Conservation (phyloP, 169 alveolate genomes). For the Eimeria falciformis region DNA sequence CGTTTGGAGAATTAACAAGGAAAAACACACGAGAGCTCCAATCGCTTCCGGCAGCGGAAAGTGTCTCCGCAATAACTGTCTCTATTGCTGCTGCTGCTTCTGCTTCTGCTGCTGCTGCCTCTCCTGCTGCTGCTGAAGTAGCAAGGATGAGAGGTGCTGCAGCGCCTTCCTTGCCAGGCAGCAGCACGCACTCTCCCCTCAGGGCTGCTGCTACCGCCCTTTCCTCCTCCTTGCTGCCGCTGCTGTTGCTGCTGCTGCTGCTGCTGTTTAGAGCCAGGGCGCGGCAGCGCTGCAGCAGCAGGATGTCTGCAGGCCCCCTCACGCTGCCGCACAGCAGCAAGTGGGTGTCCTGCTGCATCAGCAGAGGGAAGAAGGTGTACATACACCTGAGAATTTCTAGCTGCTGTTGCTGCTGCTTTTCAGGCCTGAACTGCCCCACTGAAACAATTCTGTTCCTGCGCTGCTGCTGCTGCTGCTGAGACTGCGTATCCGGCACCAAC, state of each 20-base stretch:
- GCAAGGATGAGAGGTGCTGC: neutral
- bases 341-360: neutral
- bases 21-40: conserved; percentile 8
- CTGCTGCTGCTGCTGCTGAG: conserved; percentile 41
- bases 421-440: conserved; percentile 32
- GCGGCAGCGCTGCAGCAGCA: neutral
- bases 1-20: neutral
- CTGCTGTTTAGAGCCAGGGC: neutral
- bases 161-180: neutral
- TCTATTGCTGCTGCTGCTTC: neutral
- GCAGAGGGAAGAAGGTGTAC: conserved; percentile 51
- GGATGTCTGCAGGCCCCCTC: neutral
- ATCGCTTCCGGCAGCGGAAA: neutral
- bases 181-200: conserved; percentile 16
- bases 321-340: conserved; percentile 3
- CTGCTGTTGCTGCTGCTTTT: conserved; percentile 47
- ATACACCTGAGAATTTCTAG: conserved; percentile 18
- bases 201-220: neutral
- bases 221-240: neutral
- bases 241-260: neutral
- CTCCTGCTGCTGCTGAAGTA: neutral
- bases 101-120: conserved; percentile 13
- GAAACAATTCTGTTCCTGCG: conserved; percentile 44
- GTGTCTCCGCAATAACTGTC: neutral
- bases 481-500: too few species aligned